These are phyloP conservation scores for Cyberlindnera euphorbiiphila DNA, from an alignment of 805 yeast species.

Conservation along the genomic window DNA sequence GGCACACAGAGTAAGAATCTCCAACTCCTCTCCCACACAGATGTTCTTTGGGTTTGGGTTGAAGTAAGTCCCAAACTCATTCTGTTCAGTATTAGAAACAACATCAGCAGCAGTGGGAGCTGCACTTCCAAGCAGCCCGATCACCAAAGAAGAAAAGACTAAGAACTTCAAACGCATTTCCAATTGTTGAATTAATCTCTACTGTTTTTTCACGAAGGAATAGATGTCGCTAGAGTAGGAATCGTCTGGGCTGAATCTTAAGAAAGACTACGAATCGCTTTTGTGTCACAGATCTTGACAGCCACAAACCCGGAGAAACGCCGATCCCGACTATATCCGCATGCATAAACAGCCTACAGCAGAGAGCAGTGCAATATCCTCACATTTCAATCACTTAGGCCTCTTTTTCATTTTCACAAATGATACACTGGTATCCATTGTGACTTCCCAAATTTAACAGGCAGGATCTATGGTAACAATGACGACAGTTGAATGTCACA, in stretches of 20 bases:
- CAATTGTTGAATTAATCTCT: no score
- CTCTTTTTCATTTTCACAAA: conserved; percentile 32
- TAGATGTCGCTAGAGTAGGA: no score
- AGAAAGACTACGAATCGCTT: no score
- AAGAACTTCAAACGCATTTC: conserved; percentile 15
- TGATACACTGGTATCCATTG: conserved; percentile 33
- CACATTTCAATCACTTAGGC: neutral
- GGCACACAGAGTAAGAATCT: conserved; percentile 41
- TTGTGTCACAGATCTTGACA: no score
- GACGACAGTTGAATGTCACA: conserved; percentile 60
- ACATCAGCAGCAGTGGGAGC: conserved; percentile 12
- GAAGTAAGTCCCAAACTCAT: conserved; percentile 40
- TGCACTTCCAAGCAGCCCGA: conserved; percentile 1
- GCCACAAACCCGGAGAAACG: no score
- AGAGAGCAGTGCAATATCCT: neutral
- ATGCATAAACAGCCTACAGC: neutral
- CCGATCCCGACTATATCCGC: neutral
- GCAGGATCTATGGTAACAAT: conserved; percentile 61
- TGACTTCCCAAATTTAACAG: conserved; percentile 43
- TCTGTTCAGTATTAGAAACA: conserved; percentile 20
- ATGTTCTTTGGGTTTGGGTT: conserved; percentile 44
- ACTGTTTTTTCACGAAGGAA: no score
- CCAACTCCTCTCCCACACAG: conserved; percentile 43
- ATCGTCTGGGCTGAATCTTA: no score
- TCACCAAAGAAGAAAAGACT: conserved; percentile 1